Conservation (phyloP, 495 filamentous ascomycete genomes). For the Aspergillus biplanus region DNA sequence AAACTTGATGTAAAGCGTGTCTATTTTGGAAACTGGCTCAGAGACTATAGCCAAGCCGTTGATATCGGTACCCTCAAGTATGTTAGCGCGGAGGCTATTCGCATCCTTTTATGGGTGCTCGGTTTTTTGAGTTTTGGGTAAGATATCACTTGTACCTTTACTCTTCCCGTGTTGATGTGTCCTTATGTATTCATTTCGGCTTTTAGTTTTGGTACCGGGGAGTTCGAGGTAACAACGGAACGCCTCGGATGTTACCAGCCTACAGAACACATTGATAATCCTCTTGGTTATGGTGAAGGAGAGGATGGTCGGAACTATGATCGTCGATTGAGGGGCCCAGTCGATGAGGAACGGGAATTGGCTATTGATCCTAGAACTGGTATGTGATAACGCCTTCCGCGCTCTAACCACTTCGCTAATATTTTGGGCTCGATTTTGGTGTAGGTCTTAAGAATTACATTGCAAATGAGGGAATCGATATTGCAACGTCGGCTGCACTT, state of each 20-base stretch:
- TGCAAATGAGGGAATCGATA: constrained; percentile 73
- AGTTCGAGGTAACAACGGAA: constrained; percentile 90
- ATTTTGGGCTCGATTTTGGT: background rate
- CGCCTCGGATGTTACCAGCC: constrained; percentile 87
- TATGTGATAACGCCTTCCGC: constrained; percentile 11
- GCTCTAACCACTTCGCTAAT: background rate
- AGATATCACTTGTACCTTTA: background rate
- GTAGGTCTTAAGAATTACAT: constrained; percentile 87
- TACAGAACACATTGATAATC: constrained; percentile 89
- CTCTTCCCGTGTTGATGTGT: background rate
- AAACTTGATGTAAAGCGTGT: constrained; percentile 86
- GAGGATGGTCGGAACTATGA: constrained; percentile 83
- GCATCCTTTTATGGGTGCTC: constrained; percentile 71
- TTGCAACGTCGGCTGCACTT: constrained; percentile 75
- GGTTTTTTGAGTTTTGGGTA: constrained; percentile 62
- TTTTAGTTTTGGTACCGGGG: constrained; percentile 75
- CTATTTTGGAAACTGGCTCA: constrained; percentile 90
- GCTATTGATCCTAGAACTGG: constrained; percentile 71
- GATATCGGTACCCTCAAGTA: constrained; percentile 89
- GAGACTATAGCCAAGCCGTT: constrained; percentile 68
- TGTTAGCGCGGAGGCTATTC: constrained; percentile 86
- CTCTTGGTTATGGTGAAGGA: constrained; percentile 78
- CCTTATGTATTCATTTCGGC: background rate
- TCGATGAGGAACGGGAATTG: constrained; percentile 79
- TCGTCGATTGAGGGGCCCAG: constrained; percentile 73